Evolutionary conservation across 169 alveolate species (phyloP), one percentile per base, ranked within the genome.

Genomic region (Cryptosporidium ubiquitum): DNA sequence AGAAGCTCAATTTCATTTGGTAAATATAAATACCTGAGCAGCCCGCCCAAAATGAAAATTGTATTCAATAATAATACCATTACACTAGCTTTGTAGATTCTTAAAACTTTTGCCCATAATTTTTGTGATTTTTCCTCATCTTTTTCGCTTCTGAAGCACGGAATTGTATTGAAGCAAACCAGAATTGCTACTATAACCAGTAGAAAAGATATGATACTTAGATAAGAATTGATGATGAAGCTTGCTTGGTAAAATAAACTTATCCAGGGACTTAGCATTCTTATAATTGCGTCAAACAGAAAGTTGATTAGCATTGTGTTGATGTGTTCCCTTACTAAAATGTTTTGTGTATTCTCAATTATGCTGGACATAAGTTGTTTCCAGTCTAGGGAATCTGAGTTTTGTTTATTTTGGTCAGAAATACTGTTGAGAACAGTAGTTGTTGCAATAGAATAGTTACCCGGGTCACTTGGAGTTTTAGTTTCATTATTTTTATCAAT

Each of bases 131-230:
- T 74, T 23, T 57, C 18, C 44, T 23, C 33, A 5, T 60, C 60
- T 35, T 57, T 74, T 14, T 74, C 86, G n/a, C 33, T 74, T 57
- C 58, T 74, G 33, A 74, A 57, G 7, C 86, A 74, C n/a, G 86
- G 86, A 33, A 74, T 74, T 26, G 71, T 74, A 23, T 58, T 57
- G 33, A 74, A 74, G 26, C 86, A 74, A 5, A 74, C 71, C 58
- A 58, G n/a, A 20, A 74, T 74, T 29, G 68, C 68, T 33, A 57
- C 84, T 12, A 70, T 42, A 37, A 70, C 42, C 69, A 70, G 26
- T 47, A 70, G 58, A 39, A 70, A 70, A 16, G 66, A 49, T 29
- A 70, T 70, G 20, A 70, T 70, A 47, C 69, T 70, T 14, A 70
- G 58, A 49, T 70, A 70, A 20, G 84, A 70, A 70, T 52, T 70